Evolutionary conservation across 2,329 filamentous ascomycete species (phyloP).

Genomic region (Xylaria sp.): DNA sequence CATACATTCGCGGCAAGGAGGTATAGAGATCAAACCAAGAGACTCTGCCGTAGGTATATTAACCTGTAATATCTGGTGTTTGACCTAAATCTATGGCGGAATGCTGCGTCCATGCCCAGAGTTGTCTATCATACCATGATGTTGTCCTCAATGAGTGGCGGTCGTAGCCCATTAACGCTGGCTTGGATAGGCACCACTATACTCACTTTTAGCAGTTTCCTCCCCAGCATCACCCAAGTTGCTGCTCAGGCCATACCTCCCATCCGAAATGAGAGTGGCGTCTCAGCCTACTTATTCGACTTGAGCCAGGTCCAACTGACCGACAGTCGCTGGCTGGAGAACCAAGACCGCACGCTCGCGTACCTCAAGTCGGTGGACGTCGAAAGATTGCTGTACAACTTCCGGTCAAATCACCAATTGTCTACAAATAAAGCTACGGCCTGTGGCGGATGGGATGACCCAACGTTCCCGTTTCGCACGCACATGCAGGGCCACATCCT

Average conservation of each 20-base stretch:
- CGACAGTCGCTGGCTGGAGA: constrained; percentile 44
- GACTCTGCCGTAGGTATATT: no score
- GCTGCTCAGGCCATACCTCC: constrained; percentile 33
- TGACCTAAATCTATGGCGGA: no score
- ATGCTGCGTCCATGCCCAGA: no score
- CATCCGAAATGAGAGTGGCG: constrained; percentile 35
- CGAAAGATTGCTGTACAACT: constrained; percentile 52
- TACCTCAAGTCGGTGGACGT: constrained; percentile 51
- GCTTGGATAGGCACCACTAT: no score
- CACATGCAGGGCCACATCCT: constrained; percentile 56
- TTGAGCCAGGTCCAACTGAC: constrained; percentile 44
- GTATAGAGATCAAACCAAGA: no score
- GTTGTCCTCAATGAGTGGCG: no score
- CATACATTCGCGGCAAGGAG: no score
- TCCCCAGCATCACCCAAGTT: constrained; percentile 3
- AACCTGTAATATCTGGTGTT: no score
- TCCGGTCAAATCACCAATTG: constrained; percentile 49
- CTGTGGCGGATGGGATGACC: constrained; percentile 58
- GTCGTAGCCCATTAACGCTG: no score
- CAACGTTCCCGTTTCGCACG: constrained; percentile 55
- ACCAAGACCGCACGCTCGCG: constrained; percentile 49
- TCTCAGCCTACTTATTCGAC: constrained; percentile 43
- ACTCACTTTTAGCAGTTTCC: constrained; percentile 11
- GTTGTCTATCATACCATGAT: no score
- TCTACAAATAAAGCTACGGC: constrained; percentile 48